Evolutionary conservation across 116 monocot species (phyloP).

Genomic region (Papilionanthe hybrid): DNA sequence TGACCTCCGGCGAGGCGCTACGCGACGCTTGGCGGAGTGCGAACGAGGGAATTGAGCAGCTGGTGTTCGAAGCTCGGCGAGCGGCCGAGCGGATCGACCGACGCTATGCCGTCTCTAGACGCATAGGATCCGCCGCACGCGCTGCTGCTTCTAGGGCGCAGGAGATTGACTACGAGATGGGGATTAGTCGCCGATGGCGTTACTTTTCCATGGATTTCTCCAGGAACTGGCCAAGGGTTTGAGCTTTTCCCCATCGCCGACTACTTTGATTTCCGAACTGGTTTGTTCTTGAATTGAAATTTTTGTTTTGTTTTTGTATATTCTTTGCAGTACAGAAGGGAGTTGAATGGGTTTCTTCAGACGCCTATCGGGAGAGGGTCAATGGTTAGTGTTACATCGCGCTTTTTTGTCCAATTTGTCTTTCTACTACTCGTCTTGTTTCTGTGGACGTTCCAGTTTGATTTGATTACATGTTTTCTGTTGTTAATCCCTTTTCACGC

Average conservation of each 20-base stretch:
- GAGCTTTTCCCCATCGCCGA: not conserved
- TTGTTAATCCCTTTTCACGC: not conserved
- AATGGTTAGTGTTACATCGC: constrained; percentile 24
- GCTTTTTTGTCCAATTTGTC: not conserved
- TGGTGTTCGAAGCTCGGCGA: constrained; percentile 58
- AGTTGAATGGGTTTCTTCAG: constrained; percentile 43
- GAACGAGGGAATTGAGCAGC: constrained; percentile 65
- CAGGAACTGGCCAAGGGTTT: constrained; percentile 85
- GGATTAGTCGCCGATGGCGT: constrained; percentile 57
- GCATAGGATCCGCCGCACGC: constrained; percentile 42
- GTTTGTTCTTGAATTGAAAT: not conserved
- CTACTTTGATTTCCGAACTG: not conserved
- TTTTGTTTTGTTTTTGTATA: not conserved
- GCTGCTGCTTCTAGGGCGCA: constrained; percentile 35
- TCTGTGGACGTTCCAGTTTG: not conserved
- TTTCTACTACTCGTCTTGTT: not conserved
- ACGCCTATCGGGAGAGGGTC: constrained; percentile 69
- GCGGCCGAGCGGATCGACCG: constrained; percentile 68
- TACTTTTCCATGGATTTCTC: constrained; percentile 69
- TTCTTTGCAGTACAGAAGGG: constrained; percentile 70
- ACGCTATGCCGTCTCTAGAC: constrained; percentile 51
- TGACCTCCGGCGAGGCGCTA: constrained; percentile 60
- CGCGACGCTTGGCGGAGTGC: constrained; percentile 70
- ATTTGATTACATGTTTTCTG: not conserved
- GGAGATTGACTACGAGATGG: constrained; percentile 72